phyloP scores from a whole-genome alignment of 1,284 basidiomycete genomes.

The Paramarasmius palmivorus region DNA sequence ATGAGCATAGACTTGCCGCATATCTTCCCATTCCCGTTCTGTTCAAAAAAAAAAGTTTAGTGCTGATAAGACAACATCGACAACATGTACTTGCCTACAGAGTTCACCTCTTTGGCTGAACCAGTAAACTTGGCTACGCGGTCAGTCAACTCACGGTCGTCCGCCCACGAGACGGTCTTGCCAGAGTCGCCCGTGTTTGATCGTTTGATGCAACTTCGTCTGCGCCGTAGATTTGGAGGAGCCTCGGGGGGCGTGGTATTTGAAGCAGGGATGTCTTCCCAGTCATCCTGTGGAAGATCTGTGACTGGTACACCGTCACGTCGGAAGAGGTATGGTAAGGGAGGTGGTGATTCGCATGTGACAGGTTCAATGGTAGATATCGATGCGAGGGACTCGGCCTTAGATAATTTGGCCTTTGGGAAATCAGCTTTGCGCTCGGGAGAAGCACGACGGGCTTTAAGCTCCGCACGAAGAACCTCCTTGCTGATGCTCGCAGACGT shows the following conservation, averaged over 20 bases:
- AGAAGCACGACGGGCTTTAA: not conserved
- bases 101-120: slow-evolving; percentile 52
- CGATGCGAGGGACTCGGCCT: slow-evolving; percentile 8
- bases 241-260: not conserved
- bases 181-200: slow-evolving; percentile 53
- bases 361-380: slow-evolving; percentile 1
- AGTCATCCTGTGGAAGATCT: not conserved
- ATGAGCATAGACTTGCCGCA: slow-evolving; percentile 55
- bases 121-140: slow-evolving; percentile 57
- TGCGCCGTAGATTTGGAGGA: slow-evolving; percentile 39
- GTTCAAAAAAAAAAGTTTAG: no score
- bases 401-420: not conserved
- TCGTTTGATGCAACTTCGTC: slow-evolving; percentile 65
- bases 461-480: not conserved
- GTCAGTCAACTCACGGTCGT: slow-evolving; percentile 57
- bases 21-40: slow-evolving; percentile 59
- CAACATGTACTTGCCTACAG: slow-evolving; percentile 44
- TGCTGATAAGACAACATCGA: no score
- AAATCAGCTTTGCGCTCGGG: not conserved
- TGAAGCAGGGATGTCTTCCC: not conserved
- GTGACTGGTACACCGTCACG: not conserved
- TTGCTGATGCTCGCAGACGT: not conserved
- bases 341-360: not conserved
- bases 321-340: not conserved
- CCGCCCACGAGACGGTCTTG: slow-evolving; percentile 77